phyloP scores from a whole-genome alignment of 1,284 basidiomycete genomes.

The Pascua sp. region DNA sequence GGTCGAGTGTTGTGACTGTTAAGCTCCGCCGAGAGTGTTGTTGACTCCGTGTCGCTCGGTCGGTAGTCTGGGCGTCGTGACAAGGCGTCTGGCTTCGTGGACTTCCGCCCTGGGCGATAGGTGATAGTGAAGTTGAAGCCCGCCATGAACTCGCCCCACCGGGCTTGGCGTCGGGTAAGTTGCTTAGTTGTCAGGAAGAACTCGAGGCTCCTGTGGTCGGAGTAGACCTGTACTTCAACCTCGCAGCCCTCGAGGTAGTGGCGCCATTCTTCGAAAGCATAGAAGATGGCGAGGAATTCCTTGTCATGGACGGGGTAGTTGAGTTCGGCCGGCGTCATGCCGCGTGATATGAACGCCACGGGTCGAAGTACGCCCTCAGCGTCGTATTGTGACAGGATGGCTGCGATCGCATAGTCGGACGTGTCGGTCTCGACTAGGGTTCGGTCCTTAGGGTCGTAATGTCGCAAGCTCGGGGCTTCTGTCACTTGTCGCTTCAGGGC shows the following conservation, averaged over 20 bases:
- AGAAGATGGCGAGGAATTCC: constrained; percentile 54
- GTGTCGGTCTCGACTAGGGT: constrained; percentile 42
- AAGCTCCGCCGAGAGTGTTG: constrained; percentile 40
- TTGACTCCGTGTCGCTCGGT: constrained; percentile 40
- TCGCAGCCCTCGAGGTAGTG: constrained; percentile 44
- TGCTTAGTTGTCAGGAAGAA: constrained; percentile 49
- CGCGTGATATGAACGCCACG: constrained; percentile 44
- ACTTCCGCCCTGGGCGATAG: constrained; percentile 47
- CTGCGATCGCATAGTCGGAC: constrained; percentile 33
- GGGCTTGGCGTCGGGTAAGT: constrained; percentile 49
- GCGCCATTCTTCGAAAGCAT: constrained; percentile 48
- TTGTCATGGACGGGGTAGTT: constrained; percentile 56
- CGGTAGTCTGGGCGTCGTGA: constrained; percentile 37
- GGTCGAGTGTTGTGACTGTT: constrained; percentile 52
- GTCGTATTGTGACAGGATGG: constrained; percentile 33
- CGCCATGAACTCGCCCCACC: constrained; percentile 47
- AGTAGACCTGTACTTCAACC: constrained; percentile 39
- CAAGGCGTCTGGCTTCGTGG: constrained; percentile 47
- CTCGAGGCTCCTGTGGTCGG: constrained; percentile 54
- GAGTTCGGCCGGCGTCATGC: constrained; percentile 41
- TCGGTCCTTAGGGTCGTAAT: constrained; percentile 43
- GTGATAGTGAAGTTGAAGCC: constrained; percentile 48
- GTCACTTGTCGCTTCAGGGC: neutral
- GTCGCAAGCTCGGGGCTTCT: constrained; percentile 5
- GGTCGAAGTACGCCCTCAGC: constrained; percentile 38